Evolutionary conservation across 2,329 filamentous ascomycete species (phyloP), one percentile per base, ranked within the genome.

Genomic region (Cryphonectria japonica): DNA sequence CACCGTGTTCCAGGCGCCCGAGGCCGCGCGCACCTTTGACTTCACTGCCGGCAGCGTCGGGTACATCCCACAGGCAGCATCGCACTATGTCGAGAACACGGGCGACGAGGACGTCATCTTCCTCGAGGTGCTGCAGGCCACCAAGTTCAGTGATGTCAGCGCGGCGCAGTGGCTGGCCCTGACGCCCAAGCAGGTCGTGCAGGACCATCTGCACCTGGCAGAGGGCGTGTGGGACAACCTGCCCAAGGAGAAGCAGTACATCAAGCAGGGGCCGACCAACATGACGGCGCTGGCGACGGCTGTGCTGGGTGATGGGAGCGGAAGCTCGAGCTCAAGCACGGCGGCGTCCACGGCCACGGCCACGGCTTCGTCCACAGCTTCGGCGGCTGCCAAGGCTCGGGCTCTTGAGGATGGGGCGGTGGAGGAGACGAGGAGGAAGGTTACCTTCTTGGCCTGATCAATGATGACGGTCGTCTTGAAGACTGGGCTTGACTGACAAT

Each of bases 11-110:
- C 75, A 80, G 32, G 87, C 87, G 0, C 85, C 87, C 0, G 77
- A 80, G 4, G 78, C 83, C 1, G 83, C 84, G 1, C 82, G 84
- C 63, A 89, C 87, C 0, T 90, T 89, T 71, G 87, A 89, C 78
- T 89, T 87, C 78, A 83, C 83, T 8, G 86, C 86, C 29, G 87
- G 88, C 22, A 87, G 89, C 71, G 87, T 89, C 0, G 88, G 87
- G 0, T 89, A 89, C 72, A 85, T 90, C 14, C 86, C 87, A 1
- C 82, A 84, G 13, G 82, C 83, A 0, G 82, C 83, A 54, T 84
- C 85, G 0, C 89, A 91, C 76, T 91, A 89, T 73, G 80, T 91
- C 26, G 87, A 91, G 79, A 91, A 90, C 75, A 88, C 85, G 0
- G 88, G 87, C 26, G 84, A 82, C 13, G 85, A 86, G 71, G 85